Evolutionary conservation across 2,329 filamentous ascomycete species (phyloP), one percentile per base, ranked within the genome.

Genomic region (Elsinoe australis): DNA sequence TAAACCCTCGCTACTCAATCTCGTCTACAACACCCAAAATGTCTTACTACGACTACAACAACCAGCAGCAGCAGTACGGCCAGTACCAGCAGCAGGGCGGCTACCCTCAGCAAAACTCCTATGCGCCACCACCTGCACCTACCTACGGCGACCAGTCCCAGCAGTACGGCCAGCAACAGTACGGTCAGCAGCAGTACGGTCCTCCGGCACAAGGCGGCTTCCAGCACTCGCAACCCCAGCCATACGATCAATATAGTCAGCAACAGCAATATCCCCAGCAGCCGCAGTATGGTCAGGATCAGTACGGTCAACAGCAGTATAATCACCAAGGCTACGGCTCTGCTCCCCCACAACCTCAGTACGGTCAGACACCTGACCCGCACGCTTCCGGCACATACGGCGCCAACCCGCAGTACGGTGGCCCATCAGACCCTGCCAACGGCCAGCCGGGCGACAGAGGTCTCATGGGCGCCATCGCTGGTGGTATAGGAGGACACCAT

Each of bases 381-480:
- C 66, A 54, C 35, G 63, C 64, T 6, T 46, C 52, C 35, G 62
- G 65, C 52, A 52, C 59, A 9, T 56, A 58, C 38, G 65, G 61
- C 54, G 62, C 63, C 9, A 66, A 70, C 55, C 63, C 63, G 18
- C 60, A 64, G 50, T 68, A 67, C 50, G 69, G n/a, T n/a, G n/a
- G 69, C 28, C 56, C 69, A 12, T 70, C 67, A 31, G 65, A 68
- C 33, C 71, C 71, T 9, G 66, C 65, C 52, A 63, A 63, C 49
- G 70, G 70, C 29, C 68, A 65, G 39, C 73, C 76, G 41, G 74
- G 70, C 41, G 77, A 80, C 52, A 72, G 78, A 49, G 77, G 76
- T 29, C 64, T 80, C 4, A 71, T 75, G 56, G 75, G 78, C 38
- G 71, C 76, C 2, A 61, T 79, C 3, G 73, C 71, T 10, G 78